phyloP scores from a whole-genome alignment of 1,284 basidiomycete genomes.

The Earliella scabrosa region DNA sequence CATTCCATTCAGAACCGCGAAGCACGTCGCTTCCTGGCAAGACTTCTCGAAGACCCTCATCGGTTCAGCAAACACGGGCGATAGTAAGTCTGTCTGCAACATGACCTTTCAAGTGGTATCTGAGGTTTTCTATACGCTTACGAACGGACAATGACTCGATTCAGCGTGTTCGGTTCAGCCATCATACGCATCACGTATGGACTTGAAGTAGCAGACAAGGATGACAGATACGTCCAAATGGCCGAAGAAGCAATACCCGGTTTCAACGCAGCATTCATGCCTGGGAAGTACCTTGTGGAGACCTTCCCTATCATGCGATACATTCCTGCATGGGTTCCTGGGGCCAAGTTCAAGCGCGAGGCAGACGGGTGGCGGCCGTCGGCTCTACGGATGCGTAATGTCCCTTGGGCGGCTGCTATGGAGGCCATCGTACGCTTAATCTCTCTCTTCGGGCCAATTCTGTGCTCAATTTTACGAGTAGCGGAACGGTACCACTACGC shows the following conservation, averaged over 20 bases:
- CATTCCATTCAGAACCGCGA: slow-evolving; percentile 4
- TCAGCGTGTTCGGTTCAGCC: background rate
- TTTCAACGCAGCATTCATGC: background rate
- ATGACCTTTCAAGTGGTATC: no score
- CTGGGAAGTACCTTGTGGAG: background rate
- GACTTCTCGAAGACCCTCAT: background rate
- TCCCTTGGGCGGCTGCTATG: slow-evolving; percentile 29
- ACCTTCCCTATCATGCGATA: slow-evolving; percentile 28
- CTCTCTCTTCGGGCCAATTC: background rate
- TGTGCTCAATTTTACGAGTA: background rate
- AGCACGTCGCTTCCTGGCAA: background rate
- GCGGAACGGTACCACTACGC: background rate
- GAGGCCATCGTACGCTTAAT: background rate
- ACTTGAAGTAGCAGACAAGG: slow-evolving; percentile 28
- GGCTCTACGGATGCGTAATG: background rate
- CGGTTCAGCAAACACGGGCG: slow-evolving; percentile 5
- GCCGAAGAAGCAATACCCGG: background rate
- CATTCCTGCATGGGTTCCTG: slow-evolving; percentile 45
- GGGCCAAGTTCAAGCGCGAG: slow-evolving; percentile 45
- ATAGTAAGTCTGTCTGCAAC: background rate
- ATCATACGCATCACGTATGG: slow-evolving; percentile 36
- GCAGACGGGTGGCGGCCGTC: slow-evolving; percentile 35
- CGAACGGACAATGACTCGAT: no score
- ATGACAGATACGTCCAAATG: background rate
- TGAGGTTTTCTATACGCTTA: background rate